phyloP scores from a whole-genome alignment of 139 green algal genomes.

The Haematococcus sp. region DNA sequence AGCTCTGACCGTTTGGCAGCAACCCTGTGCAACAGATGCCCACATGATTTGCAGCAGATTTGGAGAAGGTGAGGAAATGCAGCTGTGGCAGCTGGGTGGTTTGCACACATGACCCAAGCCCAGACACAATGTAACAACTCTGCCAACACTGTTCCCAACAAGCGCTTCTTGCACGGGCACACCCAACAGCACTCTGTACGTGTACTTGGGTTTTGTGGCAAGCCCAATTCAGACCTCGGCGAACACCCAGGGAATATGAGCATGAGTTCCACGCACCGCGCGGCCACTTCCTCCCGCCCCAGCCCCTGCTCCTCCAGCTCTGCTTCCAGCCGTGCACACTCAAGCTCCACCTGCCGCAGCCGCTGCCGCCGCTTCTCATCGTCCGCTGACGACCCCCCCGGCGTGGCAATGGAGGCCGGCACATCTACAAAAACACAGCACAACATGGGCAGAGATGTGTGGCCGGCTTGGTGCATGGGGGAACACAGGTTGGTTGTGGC shows the following conservation, averaged over 20 bases:
- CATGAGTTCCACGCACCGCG: background rate
- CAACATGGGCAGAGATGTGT: too few relatives aligned
- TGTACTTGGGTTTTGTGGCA: too few relatives aligned
- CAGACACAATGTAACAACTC: background rate
- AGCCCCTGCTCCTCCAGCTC: constrained; percentile 60
- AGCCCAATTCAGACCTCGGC: too few relatives aligned
- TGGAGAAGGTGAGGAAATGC: background rate
- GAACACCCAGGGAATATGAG: too few relatives aligned
- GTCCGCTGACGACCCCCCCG: background rate
- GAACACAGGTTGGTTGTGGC: too few relatives aligned
- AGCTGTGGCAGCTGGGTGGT: too few relatives aligned
- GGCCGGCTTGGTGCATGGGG: too few relatives aligned
- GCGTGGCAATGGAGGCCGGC: too few relatives aligned
- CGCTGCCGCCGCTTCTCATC: constrained; percentile 31
- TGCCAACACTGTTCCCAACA: too few relatives aligned
- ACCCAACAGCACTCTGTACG: background rate
- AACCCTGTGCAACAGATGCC: constrained; percentile 37
- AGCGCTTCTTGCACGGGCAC: background rate
- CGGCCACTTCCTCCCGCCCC: constrained; percentile 23
- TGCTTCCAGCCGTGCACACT: constrained; percentile 46
- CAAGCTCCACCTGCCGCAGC: constrained; percentile 59
- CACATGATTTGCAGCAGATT: constrained; percentile 2
- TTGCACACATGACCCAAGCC: background rate
- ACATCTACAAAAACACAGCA: too few relatives aligned
- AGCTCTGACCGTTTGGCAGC: constrained; percentile 47